Conservation (phyloP, 495 filamentous ascomycete species). For the Talaromyces nanjingensis region DNA sequence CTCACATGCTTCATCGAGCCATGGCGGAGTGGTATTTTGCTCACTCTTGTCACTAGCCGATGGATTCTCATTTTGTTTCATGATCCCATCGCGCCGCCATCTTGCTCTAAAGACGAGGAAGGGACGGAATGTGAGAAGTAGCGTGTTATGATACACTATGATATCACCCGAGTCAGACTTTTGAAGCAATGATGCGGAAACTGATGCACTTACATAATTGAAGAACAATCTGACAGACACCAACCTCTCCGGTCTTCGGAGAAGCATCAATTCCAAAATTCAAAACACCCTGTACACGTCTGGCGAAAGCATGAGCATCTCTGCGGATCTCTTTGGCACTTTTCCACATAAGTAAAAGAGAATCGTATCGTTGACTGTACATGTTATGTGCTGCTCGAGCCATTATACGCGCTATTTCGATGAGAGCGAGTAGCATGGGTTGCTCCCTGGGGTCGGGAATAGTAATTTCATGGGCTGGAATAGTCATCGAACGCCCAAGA, state of each 20-base stretch:
- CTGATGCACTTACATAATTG: conserved; percentile 23
- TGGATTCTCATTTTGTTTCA: conserved; percentile 15
- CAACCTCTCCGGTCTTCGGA: conserved; percentile 25
- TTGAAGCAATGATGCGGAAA: background rate
- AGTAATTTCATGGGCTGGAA: conserved; percentile 27
- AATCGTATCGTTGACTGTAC: conserved; percentile 34
- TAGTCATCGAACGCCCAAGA: conserved; percentile 30
- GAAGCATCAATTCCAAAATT: conserved; percentile 28
- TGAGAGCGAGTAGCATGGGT: conserved; percentile 25
- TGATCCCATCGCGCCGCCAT: conserved; percentile 22
- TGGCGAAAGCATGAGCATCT: conserved; percentile 27
- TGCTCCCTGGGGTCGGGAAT: conserved; percentile 27
- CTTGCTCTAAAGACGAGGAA: conserved; percentile 40
- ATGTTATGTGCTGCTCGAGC: conserved; percentile 30
- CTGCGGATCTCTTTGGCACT: conserved; percentile 31
- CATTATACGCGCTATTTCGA: conserved; percentile 27
- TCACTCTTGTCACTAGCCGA: conserved; percentile 15
- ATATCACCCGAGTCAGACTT: conserved; percentile 10
- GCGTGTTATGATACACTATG: conserved; percentile 35
- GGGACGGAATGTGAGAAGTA: conserved; percentile 37
- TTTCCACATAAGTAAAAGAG: conserved; percentile 37
- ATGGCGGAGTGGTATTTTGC: conserved; percentile 24
- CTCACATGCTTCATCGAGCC: conserved; percentile 41
- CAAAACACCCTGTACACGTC: conserved; percentile 21
- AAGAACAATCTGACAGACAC: conserved; percentile 31